Base-by-base conservation (phyloP, 768 basidiomycete species). In the Porphyrellus cyaneotinctus region DNA sequence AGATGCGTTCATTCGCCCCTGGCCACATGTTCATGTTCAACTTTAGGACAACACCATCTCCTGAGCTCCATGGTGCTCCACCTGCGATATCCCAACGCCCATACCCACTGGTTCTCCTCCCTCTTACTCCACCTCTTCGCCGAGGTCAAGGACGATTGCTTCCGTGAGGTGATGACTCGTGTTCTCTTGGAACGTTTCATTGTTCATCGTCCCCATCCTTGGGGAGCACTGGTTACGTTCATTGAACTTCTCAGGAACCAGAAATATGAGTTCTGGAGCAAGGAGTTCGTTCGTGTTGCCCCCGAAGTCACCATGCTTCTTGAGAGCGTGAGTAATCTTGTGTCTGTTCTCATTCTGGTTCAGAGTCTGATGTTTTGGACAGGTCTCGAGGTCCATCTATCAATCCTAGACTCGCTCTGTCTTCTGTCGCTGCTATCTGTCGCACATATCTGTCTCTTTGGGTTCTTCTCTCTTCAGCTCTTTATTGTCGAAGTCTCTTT, bases 61-160 rank as follows among this genome's bases (percentile, higher is more conserved):
- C 74, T 98, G 60, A 91, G 85, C 61, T 85, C 95, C n/a, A 86
- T 95, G 69, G 88, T 92, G 39, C 81, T 94, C 61, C 95, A 98
- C 68, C 76, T 99, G 58, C 91, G 97, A 63, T 98, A 95, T 78
- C 95, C 97, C 30, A 97, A 95, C 64, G 91, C 95, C 11, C 97
- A 99, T 77, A 99, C 95, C 45, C 88, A 92, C 70, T 99, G 95
- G 93, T 98, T 95, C 79, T 91, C 88, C 68, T 88, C 86, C 41
- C 79, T 97, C 58, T 75, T 97, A 49, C 81, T 98, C 47, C 83
- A 93, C 67, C 81, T 95, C 39, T 98, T 97, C 75, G 64, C 76
- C 45, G 88, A 93, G 64, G 79, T 88, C 56, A 82, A 84, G 63
- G 82, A 83, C 54, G 88, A 88, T 51, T 80, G 79, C 39, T 86